phyloP scores from a whole-genome alignment of 2,329 filamentous ascomycete species.

The Zasmidium angulare region DNA sequence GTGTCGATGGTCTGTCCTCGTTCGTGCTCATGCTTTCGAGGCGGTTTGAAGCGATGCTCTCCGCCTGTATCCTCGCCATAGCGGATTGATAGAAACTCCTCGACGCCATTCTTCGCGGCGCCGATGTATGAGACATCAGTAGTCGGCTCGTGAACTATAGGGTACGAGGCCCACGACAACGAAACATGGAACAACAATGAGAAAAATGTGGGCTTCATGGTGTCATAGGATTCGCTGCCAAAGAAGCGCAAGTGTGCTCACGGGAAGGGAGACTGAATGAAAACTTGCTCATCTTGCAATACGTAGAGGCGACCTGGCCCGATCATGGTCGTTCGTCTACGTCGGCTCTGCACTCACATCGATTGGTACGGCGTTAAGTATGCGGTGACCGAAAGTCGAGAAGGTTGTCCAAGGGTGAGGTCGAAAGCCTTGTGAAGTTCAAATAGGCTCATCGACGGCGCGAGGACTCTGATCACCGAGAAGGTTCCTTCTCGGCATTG shows the following conservation, averaged over 20 bases:
- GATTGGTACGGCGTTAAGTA: background rate
- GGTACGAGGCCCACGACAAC: background rate
- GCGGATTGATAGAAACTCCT: conserved; percentile 35
- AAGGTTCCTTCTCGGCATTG: background rate
- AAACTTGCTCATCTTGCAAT: background rate
- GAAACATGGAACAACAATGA: background rate
- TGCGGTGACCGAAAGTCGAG: background rate
- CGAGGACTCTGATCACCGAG: background rate
- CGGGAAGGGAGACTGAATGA: background rate
- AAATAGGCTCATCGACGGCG: background rate
- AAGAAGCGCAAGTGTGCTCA: background rate
- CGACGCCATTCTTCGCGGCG: conserved; percentile 17
- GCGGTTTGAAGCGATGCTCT: conserved; percentile 34
- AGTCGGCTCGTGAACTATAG: background rate
- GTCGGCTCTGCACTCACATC: background rate
- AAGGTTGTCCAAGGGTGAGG: background rate
- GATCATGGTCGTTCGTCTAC: too few relatives aligned
- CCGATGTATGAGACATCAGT: background rate
- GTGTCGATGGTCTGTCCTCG: conserved; percentile 29
- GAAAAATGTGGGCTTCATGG: background rate
- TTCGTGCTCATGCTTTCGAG: conserved; percentile 22
- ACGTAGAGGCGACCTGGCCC: too few relatives aligned
- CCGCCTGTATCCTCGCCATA: conserved; percentile 35
- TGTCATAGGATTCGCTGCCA: background rate
- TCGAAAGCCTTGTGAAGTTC: background rate